Percentiles rank a stretch among this genome's conserved stretches.
These are phyloP conservation scores for Claviceps purpurea DNA, from an alignment of 2,329 filamentous ascomycete species.

Conservation along the genomic window DNA sequence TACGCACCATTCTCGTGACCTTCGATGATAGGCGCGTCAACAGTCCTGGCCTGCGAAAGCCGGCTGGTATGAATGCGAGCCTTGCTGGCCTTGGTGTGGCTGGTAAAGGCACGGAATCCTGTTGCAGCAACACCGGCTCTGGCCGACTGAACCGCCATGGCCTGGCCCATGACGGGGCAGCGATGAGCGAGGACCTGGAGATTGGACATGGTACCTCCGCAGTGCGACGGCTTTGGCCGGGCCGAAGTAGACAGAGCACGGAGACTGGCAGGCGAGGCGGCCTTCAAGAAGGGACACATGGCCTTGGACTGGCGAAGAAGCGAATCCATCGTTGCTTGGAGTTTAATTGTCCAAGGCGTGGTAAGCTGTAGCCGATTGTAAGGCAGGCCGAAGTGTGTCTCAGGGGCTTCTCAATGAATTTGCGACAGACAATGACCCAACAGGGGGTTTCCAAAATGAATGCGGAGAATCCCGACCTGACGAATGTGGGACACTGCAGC, in stretches of 20 bases:
- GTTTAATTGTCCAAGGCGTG: neutral
- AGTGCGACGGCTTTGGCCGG: slow-evolving; percentile 53
- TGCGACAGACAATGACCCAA: neutral
- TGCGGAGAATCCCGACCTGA: neutral
- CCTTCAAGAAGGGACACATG: slow-evolving; percentile 95
- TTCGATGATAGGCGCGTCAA: slow-evolving; percentile 45
- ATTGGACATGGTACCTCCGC: slow-evolving; percentile 92
- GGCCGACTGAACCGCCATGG: slow-evolving; percentile 71
- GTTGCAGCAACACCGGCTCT: slow-evolving; percentile 36
- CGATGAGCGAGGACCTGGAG: slow-evolving; percentile 86
- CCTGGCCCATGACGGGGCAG: slow-evolving; percentile 98
- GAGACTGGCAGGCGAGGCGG: slow-evolving; percentile 81
- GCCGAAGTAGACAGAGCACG: slow-evolving; percentile 72
- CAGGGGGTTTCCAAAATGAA: neutral
- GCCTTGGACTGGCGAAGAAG: slow-evolving; percentile 89
- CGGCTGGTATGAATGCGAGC: slow-evolving; percentile 73
- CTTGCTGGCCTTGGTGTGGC: slow-evolving; percentile 41
- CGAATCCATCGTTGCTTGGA: slow-evolving; percentile 59
- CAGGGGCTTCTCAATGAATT: neutral
- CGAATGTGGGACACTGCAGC: neutral
- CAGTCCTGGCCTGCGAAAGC: slow-evolving; percentile 61
- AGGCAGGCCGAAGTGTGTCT: neutral
- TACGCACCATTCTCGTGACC: slow-evolving; percentile 36
- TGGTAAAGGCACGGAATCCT: slow-evolving; percentile 37
- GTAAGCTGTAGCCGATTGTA: neutral